Percentiles rank a stretch among this genome's conserved stretches.
Conservation (phyloP, 495 filamentous ascomycete species). For the Lophiostoma macrostomum region DNA sequence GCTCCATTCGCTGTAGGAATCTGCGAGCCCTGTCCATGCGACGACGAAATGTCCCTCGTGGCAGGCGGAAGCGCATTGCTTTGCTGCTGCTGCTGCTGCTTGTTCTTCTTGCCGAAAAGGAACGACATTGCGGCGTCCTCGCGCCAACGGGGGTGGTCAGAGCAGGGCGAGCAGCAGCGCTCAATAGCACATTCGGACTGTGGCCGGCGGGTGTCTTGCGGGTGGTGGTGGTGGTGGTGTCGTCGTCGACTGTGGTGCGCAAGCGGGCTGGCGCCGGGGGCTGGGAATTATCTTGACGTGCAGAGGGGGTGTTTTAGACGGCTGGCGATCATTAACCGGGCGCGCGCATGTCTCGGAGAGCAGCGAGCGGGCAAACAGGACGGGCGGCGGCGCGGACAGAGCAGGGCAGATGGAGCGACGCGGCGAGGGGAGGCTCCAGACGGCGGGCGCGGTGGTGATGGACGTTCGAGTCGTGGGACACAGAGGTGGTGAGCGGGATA, state of each 20-base stretch:
- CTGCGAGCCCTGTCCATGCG: constrained; percentile 37
- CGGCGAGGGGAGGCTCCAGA: too few species aligned
- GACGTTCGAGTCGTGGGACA: too few species aligned
- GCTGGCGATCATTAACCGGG: constrained; percentile 4
- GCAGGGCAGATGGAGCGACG: too few species aligned
- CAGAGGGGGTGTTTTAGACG: constrained; percentile 7
- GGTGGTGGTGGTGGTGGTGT: background rate
- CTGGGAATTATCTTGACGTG: background rate
- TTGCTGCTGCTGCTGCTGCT: constrained; percentile 59
- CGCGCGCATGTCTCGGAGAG: constrained; percentile 12
- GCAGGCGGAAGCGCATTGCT: constrained; percentile 51
- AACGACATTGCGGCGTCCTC: constrained; percentile 60
- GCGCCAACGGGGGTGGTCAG: constrained; percentile 23
- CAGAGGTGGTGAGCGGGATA: too few species aligned
- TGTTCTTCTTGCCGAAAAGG: constrained; percentile 66
- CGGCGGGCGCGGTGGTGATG: too few species aligned
- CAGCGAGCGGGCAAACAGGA: background rate
- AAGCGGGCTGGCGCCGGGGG: constrained; percentile 9
- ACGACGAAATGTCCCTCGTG: constrained; percentile 48
- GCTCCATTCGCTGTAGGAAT: constrained; percentile 40
- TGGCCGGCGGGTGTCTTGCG: background rate
- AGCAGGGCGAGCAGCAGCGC: constrained; percentile 5
- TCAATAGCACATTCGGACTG: constrained; percentile 25
- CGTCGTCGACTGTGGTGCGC: constrained; percentile 3
- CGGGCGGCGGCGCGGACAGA: too few species aligned